Conservation (phyloP, 257 asterid species). For the Mentha longifolia region DNA sequence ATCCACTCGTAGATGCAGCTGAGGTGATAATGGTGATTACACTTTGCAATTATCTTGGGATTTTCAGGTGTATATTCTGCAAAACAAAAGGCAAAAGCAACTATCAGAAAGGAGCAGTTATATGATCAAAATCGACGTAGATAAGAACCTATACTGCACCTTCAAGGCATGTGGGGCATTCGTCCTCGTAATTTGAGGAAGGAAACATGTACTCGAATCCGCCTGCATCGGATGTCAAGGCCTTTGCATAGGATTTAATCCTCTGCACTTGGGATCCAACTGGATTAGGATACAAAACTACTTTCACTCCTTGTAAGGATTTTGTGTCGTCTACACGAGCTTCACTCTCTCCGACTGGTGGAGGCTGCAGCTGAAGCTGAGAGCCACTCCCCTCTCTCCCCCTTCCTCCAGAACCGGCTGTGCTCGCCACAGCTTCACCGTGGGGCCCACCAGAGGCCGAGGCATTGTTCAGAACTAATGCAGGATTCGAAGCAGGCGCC, state of each 20-base stretch:
- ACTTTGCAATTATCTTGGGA: constrained; percentile 56
- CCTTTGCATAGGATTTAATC: constrained; percentile 30
- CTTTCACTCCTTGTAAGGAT: background rate
- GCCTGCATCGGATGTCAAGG: background rate
- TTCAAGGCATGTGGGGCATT: constrained; percentile 73
- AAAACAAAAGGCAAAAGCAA: background rate
- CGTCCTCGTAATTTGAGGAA: constrained; percentile 38
- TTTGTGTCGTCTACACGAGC: constrained; percentile 16
- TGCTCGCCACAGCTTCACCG: background rate
- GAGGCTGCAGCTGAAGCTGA: constrained; percentile 23
- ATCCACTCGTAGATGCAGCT: constrained; percentile 77
- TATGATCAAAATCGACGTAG: background rate
- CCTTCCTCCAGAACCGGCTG: too few relatives aligned
- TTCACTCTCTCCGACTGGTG: constrained; percentile 30
- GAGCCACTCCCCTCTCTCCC: too few relatives aligned
- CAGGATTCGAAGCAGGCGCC: constrained; percentile 23
- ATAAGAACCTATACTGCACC: constrained; percentile 37
- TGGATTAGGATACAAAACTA: constrained; percentile 6
- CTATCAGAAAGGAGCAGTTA: background rate
- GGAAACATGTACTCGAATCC: constrained; percentile 5
- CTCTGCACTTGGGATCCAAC: constrained; percentile 7
- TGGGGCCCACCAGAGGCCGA: constrained; percentile 15
- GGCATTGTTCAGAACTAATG: background rate
- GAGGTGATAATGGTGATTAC: constrained; percentile 71
- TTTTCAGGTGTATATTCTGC: constrained; percentile 63